Evolutionary conservation across 1,284 basidiomycete genomes (phyloP), one percentile per base, ranked within the genome.

Genomic region (Leccinum fallax): DNA sequence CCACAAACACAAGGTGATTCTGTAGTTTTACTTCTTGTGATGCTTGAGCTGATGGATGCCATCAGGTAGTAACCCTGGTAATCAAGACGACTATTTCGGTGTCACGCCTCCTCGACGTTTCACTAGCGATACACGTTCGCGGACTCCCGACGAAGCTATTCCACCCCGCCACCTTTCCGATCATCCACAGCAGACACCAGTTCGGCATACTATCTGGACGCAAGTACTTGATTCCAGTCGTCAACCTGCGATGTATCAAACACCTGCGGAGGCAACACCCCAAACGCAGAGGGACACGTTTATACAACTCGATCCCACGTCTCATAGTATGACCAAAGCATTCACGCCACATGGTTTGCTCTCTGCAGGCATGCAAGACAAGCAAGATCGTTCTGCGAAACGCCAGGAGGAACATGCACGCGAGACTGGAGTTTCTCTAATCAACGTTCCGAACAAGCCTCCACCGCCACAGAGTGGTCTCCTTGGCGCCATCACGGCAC

Each of bases 381-480:
- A 95, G 76, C 89, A 95, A 71, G 95, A 97, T 72, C 87, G 95
- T 52, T 97, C 94, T 26, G 97, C 97, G 9, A 97, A 96, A 76
- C 85, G 90, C 58, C 94, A 97, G 71, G 96, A 99, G 75, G 93
- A 96, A 74, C 80, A 93, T 13, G 97, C 97, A 6, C 84, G 96
- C 53, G 94, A 96, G 76, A 87, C 83, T 8, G 97, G 97, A 38
- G 89, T 87, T 30, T 93, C 93, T 10, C 83, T 99, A 60, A 90
- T 99, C 78, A 96, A 96, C 72, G 94, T 99, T 21, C 93, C 94
- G 5, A 87, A 89, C 73, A 97, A 97, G 76, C 95, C 96, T 0
- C 95, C 94, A 4, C 94, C 95, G 1, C 97, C 97, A 9, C 94
- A 97, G 76, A 94, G 93, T 38, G 97, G 97, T 43, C 85, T 99